Evolutionary conservation across 129 eudicot genomes (phyloP).

Genomic region (Artemisia tridentata): DNA sequence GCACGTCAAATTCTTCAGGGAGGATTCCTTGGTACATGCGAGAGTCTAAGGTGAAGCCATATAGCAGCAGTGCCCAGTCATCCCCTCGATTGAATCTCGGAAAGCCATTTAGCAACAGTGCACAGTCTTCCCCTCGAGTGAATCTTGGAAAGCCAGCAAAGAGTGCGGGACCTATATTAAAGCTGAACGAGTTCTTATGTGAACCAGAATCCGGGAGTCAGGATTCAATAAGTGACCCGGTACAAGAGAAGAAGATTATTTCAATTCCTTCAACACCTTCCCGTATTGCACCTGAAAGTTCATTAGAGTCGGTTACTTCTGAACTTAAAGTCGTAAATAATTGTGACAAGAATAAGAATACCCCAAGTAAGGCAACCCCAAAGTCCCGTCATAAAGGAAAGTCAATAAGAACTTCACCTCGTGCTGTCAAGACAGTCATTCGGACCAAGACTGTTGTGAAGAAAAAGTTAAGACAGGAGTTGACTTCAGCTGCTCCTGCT

Average conservation of each 20-base stretch:
- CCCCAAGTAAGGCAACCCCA: conserved; percentile 39
- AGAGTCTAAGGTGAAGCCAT: no score
- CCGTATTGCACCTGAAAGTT: conserved; percentile 21
- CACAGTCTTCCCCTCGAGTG: conserved; percentile 46
- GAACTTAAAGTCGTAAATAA: conserved; percentile 33
- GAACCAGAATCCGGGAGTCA: conserved; percentile 34
- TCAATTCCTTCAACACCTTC: conserved; percentile 31
- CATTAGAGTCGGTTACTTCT: conserved; percentile 32
- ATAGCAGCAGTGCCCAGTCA: no score
- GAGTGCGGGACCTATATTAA: conserved; percentile 11
- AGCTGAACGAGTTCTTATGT: conserved; percentile 26
- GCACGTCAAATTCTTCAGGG: no score
- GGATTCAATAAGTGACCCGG: conserved; percentile 22
- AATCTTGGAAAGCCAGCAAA: conserved; percentile 28
- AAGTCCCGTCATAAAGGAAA: conserved; percentile 53
- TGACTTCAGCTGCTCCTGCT: conserved; percentile 24
- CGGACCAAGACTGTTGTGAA: conserved; percentile 47
- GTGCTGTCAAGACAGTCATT: conserved; percentile 55
- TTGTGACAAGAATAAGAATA: conserved; percentile 21
- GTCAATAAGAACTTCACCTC: conserved; percentile 44
- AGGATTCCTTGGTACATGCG: no score
- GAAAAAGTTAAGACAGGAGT: conserved; percentile 56
- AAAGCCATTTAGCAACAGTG: conserved; percentile 35
- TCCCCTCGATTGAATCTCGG: no score
- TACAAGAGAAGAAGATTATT: conserved; percentile 30